These are phyloP conservation scores for Paxillus rubicundulus DNA, from an alignment of 768 basidiomycete genomes.

Conservation along the genomic window DNA sequence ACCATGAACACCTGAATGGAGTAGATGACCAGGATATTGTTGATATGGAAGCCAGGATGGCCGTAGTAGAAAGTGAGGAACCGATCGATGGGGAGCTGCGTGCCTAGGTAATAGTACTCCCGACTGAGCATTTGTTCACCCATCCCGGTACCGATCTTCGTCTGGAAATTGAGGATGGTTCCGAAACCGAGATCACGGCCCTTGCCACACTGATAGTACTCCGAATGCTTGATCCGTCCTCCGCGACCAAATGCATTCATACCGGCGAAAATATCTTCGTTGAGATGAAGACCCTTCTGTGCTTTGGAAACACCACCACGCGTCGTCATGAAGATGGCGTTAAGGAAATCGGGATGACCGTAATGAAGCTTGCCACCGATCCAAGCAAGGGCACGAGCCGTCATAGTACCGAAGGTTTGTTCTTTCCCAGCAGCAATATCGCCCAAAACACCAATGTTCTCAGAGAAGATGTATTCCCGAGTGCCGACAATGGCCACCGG, in stretches of 20 bases:
- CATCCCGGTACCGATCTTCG: slow-evolving; percentile 99
- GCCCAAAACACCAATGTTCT: slow-evolving; percentile 98
- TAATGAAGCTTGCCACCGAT: slow-evolving; percentile 99
- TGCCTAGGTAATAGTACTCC: slow-evolving; percentile 98
- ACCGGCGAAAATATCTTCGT: slow-evolving; percentile 99
- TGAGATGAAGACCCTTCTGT: slow-evolving; percentile 96
- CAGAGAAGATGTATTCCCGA: slow-evolving; percentile 99
- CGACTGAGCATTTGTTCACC: slow-evolving; percentile 99
- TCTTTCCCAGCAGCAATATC: slow-evolving; percentile 99
- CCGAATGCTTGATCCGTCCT: slow-evolving; percentile 98
- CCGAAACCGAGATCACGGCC: slow-evolving; percentile 99
- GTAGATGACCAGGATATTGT: slow-evolving; percentile 98
- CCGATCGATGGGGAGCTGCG: slow-evolving; percentile 95
- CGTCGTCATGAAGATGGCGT: slow-evolving; percentile 97
- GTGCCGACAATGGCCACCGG: slow-evolving; percentile 98
- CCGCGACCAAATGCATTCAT: slow-evolving; percentile 99
- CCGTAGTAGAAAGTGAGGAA: slow-evolving; percentile 99
- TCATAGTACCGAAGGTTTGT: slow-evolving; percentile 99
- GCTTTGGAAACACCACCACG: slow-evolving; percentile 99
- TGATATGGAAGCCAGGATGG: slow-evolving; percentile 99
- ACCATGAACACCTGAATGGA: slow-evolving; percentile 99
- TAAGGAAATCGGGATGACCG: slow-evolving; percentile 98
- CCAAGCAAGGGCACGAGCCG: slow-evolving; percentile 92
- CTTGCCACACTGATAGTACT: slow-evolving; percentile 99
- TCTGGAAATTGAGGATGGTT: slow-evolving; percentile 99